Percentiles rank a stretch among this genome's conserved stretches.
phyloP scores from a whole-genome alignment of 208 protist genomes.

The Tritrichomonas foetus region DNA sequence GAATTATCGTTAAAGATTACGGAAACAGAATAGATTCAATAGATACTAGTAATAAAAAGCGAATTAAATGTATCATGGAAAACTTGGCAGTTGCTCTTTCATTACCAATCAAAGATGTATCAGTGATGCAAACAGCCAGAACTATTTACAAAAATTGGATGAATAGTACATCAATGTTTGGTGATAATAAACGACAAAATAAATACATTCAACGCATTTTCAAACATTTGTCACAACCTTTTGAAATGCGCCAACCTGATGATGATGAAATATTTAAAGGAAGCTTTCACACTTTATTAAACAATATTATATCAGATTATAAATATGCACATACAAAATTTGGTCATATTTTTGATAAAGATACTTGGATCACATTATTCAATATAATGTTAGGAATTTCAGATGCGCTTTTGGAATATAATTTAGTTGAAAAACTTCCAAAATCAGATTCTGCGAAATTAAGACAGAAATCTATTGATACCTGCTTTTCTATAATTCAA shows the following conservation, averaged over 20 bases:
- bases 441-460: background rate
- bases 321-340: background rate
- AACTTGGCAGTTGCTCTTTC: constrained; percentile 3
- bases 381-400: background rate
- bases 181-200: background rate
- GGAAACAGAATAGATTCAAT: background rate
- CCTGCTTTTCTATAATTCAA: background rate
- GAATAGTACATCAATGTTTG: background rate
- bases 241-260: background rate
- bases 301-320: background rate
- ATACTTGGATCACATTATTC: background rate
- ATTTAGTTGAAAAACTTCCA: background rate
- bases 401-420: background rate
- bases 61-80: background rate
- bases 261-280: background rate
- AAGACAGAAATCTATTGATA: background rate
- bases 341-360: background rate
- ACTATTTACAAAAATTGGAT: background rate
- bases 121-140: background rate
- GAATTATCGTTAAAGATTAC: constrained; percentile 9
- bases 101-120: background rate
- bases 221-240: background rate
- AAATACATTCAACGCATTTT: background rate
- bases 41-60: background rate
- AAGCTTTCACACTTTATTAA: background rate